A percentile compares a stretch with the other conserved stretches of the same genome.
Conservation (phyloP, 2,329 filamentous ascomycete genomes). For the Keithomyces neogunnii region DNA sequence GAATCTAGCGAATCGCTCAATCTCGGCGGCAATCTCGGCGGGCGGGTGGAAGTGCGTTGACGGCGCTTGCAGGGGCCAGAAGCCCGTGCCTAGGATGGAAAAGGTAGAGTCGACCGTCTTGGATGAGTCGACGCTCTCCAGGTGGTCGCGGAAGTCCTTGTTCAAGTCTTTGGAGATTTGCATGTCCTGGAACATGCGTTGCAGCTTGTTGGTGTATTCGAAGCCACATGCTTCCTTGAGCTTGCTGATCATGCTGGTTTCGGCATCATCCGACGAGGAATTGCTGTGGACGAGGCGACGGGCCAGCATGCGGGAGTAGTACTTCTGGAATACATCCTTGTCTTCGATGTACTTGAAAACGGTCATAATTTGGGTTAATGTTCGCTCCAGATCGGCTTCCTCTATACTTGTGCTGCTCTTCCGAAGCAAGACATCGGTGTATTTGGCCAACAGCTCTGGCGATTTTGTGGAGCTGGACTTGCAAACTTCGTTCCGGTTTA, state of each 20-base stretch:
- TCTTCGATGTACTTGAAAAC: conserved; percentile 99
- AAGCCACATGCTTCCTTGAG: conserved; percentile 97
- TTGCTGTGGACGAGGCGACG: conserved; percentile 91
- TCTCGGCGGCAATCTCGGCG: conserved; percentile 73
- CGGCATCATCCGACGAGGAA: conserved; percentile 92
- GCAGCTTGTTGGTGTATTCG: conserved; percentile 98
- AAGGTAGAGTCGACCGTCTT: conserved; percentile 79
- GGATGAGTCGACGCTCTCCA: conserved; percentile 45
- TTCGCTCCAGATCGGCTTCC: conserved; percentile 85
- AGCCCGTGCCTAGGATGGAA: conserved; percentile 88
- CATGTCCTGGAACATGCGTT: conserved; percentile 99
- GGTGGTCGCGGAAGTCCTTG: conserved; percentile 72
- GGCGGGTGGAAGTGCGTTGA: conserved; percentile 85
- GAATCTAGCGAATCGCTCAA: conserved; percentile 81
- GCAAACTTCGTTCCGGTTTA: conserved; percentile 96
- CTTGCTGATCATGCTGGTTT: conserved; percentile 99
- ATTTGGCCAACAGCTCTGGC: conserved; percentile 89
- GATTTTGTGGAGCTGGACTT: conserved; percentile 89
- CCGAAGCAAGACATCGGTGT: conserved; percentile 84
- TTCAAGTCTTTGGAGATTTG: conserved; percentile 98
- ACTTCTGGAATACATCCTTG: conserved; percentile 99
- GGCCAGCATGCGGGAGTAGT: conserved; percentile 94
- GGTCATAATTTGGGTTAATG: conserved; percentile 91
- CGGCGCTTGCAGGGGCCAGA: conserved; percentile 88
- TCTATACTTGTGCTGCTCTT: conserved; percentile 90